A percentile compares a stretch with the other conserved stretches of the same genome.
phyloP scores from a whole-genome alignment of 164 flowering plant species.

The Euptelea pleiosperma region DNA sequence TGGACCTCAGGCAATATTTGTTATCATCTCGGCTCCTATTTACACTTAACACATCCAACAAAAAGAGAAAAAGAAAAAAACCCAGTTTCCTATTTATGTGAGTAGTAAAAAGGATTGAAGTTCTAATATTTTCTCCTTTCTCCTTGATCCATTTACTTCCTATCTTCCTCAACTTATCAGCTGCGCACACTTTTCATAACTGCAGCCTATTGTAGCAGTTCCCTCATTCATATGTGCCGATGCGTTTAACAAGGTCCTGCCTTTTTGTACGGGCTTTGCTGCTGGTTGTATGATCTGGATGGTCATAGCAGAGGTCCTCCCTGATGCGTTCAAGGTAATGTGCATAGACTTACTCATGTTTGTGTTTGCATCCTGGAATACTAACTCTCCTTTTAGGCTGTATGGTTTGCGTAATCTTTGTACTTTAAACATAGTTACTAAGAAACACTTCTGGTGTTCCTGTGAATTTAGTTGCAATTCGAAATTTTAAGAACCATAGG shows the following conservation, averaged over 20 bases:
- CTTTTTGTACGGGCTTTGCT: slow-evolving; percentile 96
- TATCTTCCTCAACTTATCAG: neutral
- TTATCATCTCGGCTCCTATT: no score
- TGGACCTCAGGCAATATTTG: no score
- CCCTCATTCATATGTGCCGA: slow-evolving; percentile 98
- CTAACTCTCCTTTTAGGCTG: neutral
- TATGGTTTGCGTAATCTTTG: no score
- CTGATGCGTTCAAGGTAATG: slow-evolving; percentile 89
- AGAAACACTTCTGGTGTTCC: no score
- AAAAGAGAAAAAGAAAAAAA: no score
- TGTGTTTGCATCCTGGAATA: neutral
- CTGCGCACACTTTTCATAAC: neutral
- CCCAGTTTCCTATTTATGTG: neutral
- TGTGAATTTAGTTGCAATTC: no score
- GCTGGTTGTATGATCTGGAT: slow-evolving; percentile 99
- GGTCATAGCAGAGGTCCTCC: slow-evolving; percentile 96
- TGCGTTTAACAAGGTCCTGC: slow-evolving; percentile 85
- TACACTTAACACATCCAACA: no score
- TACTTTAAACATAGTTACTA: no score
- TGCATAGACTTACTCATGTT: neutral
- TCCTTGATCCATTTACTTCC: neutral
- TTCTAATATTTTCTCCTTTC: neutral
- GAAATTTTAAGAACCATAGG: no score
- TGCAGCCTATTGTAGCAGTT: slow-evolving; percentile 96
- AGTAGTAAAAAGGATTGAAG: no score